phyloP scores from a whole-genome alignment of 2,329 filamentous ascomycete species.

The Alternaria sp. region DNA sequence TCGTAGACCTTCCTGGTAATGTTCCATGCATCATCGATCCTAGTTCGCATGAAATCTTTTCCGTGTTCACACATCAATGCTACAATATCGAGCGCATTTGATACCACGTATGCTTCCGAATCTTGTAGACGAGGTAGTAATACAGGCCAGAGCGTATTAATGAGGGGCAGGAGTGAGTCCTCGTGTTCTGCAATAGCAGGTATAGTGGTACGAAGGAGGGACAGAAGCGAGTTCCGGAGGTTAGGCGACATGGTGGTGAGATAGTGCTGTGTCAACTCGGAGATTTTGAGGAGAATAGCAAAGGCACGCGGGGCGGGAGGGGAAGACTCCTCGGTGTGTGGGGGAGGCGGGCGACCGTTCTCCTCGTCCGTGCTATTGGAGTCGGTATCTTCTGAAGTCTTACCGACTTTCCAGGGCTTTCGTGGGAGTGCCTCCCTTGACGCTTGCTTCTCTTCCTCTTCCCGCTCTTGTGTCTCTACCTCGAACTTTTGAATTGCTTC shows the following conservation, averaged over 20 bases:
- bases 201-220: conserved; percentile 74
- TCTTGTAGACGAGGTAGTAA: conserved; percentile 72
- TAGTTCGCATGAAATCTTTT: conserved; percentile 78
- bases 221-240: conserved; percentile 78
- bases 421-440: conserved; percentile 32
- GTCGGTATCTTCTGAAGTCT: conserved; percentile 36
- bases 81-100: conserved; percentile 73
- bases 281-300: conserved; percentile 79
- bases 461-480: conserved; percentile 30
- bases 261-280: conserved; percentile 85
- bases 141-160: conserved; percentile 91
- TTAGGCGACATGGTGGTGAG: conserved; percentile 82
- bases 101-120: conserved; percentile 69
- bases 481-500: conserved; percentile 45
- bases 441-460: conserved; percentile 32
- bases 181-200: conserved; percentile 77
- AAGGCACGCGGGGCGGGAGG: conserved; percentile 79
- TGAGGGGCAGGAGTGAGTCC: conserved; percentile 82
- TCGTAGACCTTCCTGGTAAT: conserved; percentile 50
- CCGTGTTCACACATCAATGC: conserved; percentile 71
- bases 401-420: conserved; percentile 44
- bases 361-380: conserved; percentile 41
- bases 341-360: conserved; percentile 33
- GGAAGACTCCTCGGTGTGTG: conserved; percentile 53
- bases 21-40: conserved; percentile 77